Conservation (phyloP, 306 rosid genomes). For the Hippophae rhamnoides region DNA sequence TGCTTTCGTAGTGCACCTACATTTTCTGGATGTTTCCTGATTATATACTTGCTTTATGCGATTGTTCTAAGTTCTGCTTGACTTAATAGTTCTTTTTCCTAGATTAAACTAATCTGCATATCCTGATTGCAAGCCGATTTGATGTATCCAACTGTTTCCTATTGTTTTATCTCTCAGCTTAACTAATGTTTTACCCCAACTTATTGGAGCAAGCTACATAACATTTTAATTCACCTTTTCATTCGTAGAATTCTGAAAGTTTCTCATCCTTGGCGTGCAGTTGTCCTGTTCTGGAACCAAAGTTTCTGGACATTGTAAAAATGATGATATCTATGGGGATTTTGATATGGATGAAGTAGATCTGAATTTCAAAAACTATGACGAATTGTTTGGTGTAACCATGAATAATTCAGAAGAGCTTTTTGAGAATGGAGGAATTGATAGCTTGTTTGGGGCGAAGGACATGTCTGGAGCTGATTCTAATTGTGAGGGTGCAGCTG, state of each 20-base stretch:
- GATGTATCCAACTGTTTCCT: too few relatives aligned
- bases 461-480: conserved; percentile 57
- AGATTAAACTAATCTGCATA: too few relatives aligned
- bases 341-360: conserved; percentile 81
- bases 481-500: conserved; percentile 46
- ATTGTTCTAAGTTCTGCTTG: too few relatives aligned
- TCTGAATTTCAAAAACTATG: conserved; percentile 72
- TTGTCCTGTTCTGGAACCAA: conserved; percentile 39
- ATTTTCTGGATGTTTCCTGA: too few relatives aligned
- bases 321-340: conserved; percentile 50
- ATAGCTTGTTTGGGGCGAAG: conserved; percentile 70
- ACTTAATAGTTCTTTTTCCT: too few relatives aligned
- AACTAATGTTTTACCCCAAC: too few relatives aligned
- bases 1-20: too few relatives aligned
- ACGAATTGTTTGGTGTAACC: conserved; percentile 76
- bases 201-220: too few relatives aligned
- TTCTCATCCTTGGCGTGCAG: conserved; percentile 41
- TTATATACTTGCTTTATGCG: too few relatives aligned
- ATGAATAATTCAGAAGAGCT: conserved; percentile 76
- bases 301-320: conserved; percentile 34
- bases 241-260: conserved; percentile 17
- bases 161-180: too few relatives aligned
- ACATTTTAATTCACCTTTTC: too few relatives aligned
- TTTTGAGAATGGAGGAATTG: conserved; percentile 84
- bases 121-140: too few relatives aligned